These are phyloP conservation scores for Xylaria acuta DNA, from an alignment of 495 filamentous ascomycete species.

Conservation along the genomic window DNA sequence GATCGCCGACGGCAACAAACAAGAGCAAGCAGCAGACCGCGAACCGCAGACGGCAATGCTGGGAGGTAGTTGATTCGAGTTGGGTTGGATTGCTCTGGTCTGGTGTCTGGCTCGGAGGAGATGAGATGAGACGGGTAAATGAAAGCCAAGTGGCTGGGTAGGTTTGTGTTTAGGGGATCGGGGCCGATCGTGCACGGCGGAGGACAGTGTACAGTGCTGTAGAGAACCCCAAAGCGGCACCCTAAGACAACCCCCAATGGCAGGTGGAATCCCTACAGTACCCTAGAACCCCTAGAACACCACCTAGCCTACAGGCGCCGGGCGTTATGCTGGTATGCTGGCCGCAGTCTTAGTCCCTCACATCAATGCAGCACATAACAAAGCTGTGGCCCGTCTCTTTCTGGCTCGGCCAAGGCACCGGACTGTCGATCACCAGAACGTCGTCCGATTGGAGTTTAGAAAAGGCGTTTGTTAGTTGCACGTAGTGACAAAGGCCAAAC, in stretches of 20 bases:
- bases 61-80: neutral
- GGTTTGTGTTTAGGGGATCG: constrained; percentile 17
- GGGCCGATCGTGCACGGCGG: neutral
- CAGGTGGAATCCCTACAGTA: neutral
- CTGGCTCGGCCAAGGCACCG: neutral
- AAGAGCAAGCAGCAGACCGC: neutral
- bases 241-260: neutral
- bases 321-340: constrained; percentile 4
- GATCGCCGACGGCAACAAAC: neutral
- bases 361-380: neutral
- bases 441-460: constrained; percentile 1
- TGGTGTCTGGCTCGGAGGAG: constrained; percentile 7
- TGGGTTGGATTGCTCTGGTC: neutral
- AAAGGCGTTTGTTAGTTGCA: neutral
- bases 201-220: constrained; percentile 3
- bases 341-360: constrained; percentile 16
- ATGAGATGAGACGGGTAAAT: constrained; percentile 17
- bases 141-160: constrained; percentile 25
- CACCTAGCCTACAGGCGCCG: neutral
- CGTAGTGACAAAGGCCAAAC: neutral
- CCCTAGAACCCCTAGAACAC: neutral
- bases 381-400: neutral
- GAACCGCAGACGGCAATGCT: neutral
- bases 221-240: constrained; percentile 12
- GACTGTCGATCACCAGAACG: neutral